A percentile compares a stretch with the other conserved stretches of the same genome.
Conservation (phyloP, 2,329 filamentous ascomycete species). For the Fusarium temperatum region DNA sequence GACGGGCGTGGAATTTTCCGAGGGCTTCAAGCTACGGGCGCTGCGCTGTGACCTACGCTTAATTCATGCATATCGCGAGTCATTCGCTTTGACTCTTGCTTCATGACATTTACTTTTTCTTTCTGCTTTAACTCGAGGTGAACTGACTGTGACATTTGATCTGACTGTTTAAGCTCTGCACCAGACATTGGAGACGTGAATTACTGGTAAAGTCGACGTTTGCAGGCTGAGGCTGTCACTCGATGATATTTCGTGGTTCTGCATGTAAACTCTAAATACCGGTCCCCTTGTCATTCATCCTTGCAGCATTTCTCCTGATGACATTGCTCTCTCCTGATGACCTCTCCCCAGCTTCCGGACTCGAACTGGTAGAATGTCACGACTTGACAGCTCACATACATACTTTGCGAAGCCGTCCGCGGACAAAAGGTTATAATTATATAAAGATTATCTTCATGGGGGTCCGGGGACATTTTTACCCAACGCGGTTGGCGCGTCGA, state of each 20-base stretch:
- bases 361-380: neutral
- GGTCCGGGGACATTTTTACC: neutral
- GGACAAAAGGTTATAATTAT: neutral
- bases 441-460: neutral
- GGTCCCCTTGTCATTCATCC: neutral
- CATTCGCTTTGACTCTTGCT: neutral
- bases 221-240: neutral
- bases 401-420: neutral
- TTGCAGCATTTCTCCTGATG: neutral
- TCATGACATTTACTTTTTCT: neutral
- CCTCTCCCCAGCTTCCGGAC: neutral
- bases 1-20: neutral
- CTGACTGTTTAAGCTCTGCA: neutral
- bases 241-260: neutral
- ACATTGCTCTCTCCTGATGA: neutral
- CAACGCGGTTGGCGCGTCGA: constrained; percentile 1
- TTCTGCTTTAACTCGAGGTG: no score
- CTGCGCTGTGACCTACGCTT: neutral
- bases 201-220: neutral
- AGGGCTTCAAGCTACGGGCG: neutral
- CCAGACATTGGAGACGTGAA: neutral
- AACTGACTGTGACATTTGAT: neutral
- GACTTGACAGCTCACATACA: constrained; percentile 1
- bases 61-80: neutral
- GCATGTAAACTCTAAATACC: constrained; percentile 11